phyloP scores from a whole-genome alignment of 108 stramenopile genomes.

The Nannochloropsis oceanica region DNA sequence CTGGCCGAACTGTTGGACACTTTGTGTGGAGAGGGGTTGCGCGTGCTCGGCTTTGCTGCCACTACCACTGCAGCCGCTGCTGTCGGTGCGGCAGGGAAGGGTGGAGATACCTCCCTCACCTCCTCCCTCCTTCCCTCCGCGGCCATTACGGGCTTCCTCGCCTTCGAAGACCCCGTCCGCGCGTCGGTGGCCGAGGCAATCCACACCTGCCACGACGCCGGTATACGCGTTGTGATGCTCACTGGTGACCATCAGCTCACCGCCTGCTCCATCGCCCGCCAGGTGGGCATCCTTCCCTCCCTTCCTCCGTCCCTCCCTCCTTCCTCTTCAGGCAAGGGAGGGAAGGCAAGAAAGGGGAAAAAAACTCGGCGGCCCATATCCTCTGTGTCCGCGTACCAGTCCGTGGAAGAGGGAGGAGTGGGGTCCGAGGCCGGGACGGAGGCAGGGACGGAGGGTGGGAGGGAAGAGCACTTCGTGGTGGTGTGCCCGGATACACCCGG shows the following conservation, averaged over 20 bases:
- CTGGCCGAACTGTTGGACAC: constrained; percentile 49
- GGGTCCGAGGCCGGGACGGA: not conserved
- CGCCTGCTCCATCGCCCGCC: constrained; percentile 71
- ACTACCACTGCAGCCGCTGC: constrained; percentile 3
- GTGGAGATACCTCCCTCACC: not conserved
- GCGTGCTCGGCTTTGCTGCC: constrained; percentile 65
- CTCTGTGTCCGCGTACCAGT: not conserved
- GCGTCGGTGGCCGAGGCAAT: constrained; percentile 73
- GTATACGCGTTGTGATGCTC: constrained; percentile 89
- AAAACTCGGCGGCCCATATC: not conserved
- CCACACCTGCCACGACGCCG: constrained; percentile 63
- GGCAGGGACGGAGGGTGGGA: not conserved
- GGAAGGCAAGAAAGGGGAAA: too few species aligned
- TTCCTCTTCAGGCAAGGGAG: not conserved
- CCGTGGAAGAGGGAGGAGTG: not conserved
- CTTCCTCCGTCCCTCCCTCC: not conserved
- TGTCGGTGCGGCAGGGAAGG: not conserved
- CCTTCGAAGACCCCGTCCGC: constrained; percentile 52
- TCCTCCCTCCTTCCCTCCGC: not conserved
- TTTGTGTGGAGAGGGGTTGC: constrained; percentile 65
- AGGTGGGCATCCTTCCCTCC: constrained; percentile 60
- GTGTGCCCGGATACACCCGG: not conserved
- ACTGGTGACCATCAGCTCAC: constrained; percentile 89
- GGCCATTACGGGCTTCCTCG: constrained; percentile 43
- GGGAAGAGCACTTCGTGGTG: not conserved